Evolutionary conservation across 352 stramenopile species (phyloP), one percentile per base, ranked within the genome.

Genomic region (Discostella stelligera): DNA sequence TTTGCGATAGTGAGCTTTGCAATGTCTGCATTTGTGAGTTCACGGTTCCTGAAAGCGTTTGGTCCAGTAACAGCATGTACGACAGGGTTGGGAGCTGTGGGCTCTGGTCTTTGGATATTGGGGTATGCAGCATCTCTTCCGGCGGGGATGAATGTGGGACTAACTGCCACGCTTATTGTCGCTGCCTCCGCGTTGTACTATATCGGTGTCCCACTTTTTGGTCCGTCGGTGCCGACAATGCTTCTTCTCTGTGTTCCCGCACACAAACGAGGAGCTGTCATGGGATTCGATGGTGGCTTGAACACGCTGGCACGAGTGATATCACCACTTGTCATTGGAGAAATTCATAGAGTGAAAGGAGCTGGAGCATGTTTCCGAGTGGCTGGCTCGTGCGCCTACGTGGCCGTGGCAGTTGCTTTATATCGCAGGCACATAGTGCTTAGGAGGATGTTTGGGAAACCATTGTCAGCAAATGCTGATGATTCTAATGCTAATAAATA

Each of bases 201-300:
- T 62, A 69, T 70, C 30, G 86, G 86, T 54, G 85, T 90, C 9
- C 78, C 86, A 7, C 55, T 92, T 3, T 90, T 88, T 69, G 82
- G 72, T 25, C 85, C 82, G n/a, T 83, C 79, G 14, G 67, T 89
- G 11, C 82, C 82, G 11, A 84, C 76, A 10, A 87, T 90, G 76
- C 50, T 92, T 14, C 59, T 92, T 16, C 77, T 77, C 62, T 90
- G 86, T 67, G 86, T 92, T 1, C 86, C 86, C 37, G 54, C 86
- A n/a, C 48, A 88, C 49, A 69, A 70, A 63, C 68, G 86, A 41
- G 86, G 86, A n/a, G 70, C 77, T 30, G 83, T 90, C 8, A 84
- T 92, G 80, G 86, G 86, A 39, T 77, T 90, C 25, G 86, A 90
- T 77, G 79, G 84, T 39, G 74, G 74, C 20, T 71, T 90, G n/a